phyloP scores from a whole-genome alignment of 495 filamentous ascomycete species.

The Arthonia radiata region DNA sequence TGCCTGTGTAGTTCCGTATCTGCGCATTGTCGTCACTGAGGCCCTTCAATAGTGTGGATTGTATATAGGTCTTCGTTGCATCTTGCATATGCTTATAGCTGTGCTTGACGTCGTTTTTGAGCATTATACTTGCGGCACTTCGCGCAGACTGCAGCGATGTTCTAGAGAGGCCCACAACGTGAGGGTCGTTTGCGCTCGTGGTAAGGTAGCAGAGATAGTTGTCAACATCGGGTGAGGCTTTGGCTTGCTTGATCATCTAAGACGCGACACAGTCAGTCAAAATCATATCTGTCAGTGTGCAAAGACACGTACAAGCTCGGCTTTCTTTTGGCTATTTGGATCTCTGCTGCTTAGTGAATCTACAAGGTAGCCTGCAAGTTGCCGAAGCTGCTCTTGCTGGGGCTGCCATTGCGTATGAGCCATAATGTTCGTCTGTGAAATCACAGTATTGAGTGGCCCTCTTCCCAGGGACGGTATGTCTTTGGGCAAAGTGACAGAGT shows the following conservation, averaged over 20 bases:
- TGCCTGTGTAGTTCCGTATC: slow-evolving; percentile 74
- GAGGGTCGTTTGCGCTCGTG: slow-evolving; percentile 31
- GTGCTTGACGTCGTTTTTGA: slow-evolving; percentile 74
- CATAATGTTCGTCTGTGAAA: not conserved
- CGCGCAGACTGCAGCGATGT: too few relatives aligned
- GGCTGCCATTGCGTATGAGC: slow-evolving; percentile 57
- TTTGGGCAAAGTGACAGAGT: too few relatives aligned
- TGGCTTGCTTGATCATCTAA: slow-evolving; percentile 87
- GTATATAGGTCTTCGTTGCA: slow-evolving; percentile 43
- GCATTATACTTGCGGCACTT: slow-evolving; percentile 68
- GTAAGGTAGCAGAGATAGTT: slow-evolving; percentile 91
- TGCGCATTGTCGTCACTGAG: slow-evolving; percentile 60
- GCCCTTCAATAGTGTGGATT: slow-evolving; percentile 47
- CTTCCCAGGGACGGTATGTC: too few relatives aligned
- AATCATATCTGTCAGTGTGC: not conserved
- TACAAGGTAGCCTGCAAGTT: slow-evolving; percentile 68
- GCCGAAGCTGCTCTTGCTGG: slow-evolving; percentile 56
- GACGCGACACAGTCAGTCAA: not conserved
- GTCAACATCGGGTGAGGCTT: slow-evolving; percentile 74
- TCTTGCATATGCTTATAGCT: slow-evolving; percentile 47
- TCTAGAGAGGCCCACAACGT: slow-evolving; percentile 28
- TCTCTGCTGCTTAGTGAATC: slow-evolving; percentile 77
- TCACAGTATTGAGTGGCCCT: too few relatives aligned
- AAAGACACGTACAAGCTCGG: slow-evolving; percentile 33
- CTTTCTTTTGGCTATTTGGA: slow-evolving; percentile 55